These are phyloP conservation scores for Naumovozyma dairenensis DNA, from an alignment of 805 yeast species.

Conservation along the genomic window DNA sequence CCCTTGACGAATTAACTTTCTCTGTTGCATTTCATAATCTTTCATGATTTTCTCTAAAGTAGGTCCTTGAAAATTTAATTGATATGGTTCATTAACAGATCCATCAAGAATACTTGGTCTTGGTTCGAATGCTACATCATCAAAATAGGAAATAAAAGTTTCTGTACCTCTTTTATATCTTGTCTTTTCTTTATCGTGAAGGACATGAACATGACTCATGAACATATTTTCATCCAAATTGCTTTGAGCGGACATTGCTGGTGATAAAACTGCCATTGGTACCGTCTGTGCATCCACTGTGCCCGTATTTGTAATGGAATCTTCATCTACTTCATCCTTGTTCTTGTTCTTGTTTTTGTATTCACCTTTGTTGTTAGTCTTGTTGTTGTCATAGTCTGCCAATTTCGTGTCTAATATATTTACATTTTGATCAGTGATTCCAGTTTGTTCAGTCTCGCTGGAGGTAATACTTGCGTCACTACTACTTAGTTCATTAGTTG, in stretches of 20 bases:
- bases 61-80: conserved; percentile 23
- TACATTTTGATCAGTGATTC: no score
- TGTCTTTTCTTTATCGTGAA: conserved; percentile 15
- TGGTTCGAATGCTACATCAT: conserved; percentile 40
- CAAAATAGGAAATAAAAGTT: conserved; percentile 40
- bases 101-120: conserved; percentile 47
- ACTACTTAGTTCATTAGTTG: no score
- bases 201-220: conserved; percentile 8
- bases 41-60: conserved; percentile 20
- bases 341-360: conserved; percentile 1
- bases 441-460: no score
- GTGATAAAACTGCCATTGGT: no score
- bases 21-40: conserved; percentile 7
- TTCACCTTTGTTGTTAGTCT: conserved; percentile 8
- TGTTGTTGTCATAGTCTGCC: no score
- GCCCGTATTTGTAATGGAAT: neutral
- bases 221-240: neutral
- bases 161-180: conserved; percentile 16
- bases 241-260: no score
- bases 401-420: no score
- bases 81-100: conserved; percentile 22
- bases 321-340: neutral
- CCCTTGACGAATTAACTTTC: neutral
- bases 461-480: no score
- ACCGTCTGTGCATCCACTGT: no score